Percentiles rank a stretch among this genome's conserved stretches.
phyloP scores from a whole-genome alignment of 2,329 filamentous ascomycete species.

The Aureobasidium musti region DNA sequence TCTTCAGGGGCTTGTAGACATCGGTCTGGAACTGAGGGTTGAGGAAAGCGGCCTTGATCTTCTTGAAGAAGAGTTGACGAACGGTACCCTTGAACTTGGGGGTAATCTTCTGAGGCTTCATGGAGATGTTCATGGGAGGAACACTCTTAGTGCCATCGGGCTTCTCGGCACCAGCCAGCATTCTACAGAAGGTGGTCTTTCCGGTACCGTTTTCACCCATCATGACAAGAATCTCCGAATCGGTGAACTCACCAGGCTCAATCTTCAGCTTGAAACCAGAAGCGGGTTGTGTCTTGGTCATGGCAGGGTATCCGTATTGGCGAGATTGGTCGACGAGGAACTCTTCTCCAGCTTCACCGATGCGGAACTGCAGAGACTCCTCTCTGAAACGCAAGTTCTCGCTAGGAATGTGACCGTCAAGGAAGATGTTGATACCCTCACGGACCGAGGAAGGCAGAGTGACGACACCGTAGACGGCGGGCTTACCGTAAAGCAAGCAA shows the following conservation, averaged over 20 bases:
- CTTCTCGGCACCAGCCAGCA: slow-evolving; percentile 90
- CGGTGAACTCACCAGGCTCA: slow-evolving; percentile 84
- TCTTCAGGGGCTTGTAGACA: slow-evolving; percentile 98
- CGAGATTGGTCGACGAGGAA: slow-evolving; percentile 81
- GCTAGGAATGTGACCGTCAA: slow-evolving; percentile 96
- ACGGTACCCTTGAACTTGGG: slow-evolving; percentile 98
- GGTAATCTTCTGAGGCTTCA: slow-evolving; percentile 99
- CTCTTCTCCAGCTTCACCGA: slow-evolving; percentile 86
- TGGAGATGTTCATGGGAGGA: slow-evolving; percentile 94
- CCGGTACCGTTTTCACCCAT: slow-evolving; percentile 99
- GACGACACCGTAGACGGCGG: slow-evolving; percentile 96
- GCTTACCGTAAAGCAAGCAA: slow-evolving; percentile 93
- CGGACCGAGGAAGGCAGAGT: slow-evolving; percentile 93
- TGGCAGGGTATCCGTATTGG: slow-evolving; percentile 81
- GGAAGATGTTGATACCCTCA: slow-evolving; percentile 99
- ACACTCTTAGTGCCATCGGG: slow-evolving; percentile 78
- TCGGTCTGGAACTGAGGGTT: slow-evolving; percentile 99
- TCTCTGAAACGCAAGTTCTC: slow-evolving; percentile 99
- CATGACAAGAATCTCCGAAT: slow-evolving; percentile 99
- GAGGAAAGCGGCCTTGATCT: slow-evolving; percentile 95
- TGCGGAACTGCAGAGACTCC: slow-evolving; percentile 93
- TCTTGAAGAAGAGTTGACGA: slow-evolving; percentile 98
- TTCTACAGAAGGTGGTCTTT: slow-evolving; percentile 97
- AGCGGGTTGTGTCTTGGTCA: slow-evolving; percentile 77
- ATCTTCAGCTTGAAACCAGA: slow-evolving; percentile 84